Base-by-base conservation (phyloP, 768 basidiomycete species). In the Termitomyces sp. region DNA sequence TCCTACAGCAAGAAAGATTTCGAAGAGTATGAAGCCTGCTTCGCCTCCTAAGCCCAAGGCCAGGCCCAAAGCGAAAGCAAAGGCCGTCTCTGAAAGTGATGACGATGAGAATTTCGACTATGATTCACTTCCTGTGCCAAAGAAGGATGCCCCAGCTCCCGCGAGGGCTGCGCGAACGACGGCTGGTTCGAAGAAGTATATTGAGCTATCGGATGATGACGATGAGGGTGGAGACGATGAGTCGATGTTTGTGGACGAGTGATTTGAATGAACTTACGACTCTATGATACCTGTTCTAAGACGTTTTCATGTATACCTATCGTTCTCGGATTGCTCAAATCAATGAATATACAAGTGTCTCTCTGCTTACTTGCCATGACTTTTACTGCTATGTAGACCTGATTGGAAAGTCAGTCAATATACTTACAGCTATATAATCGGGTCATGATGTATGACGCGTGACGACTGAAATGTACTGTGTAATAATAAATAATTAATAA, bases 21-120 rank as follows among this genome's bases (percentile, higher is more conserved):
- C 84, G 25, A 77, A 78, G 65, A 83, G 72, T 64, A 84, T 82
- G 72, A 83, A 83, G 63, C 76, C 81, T 3, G 83, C 80, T 36
- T 80, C 78, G 32, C 78, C 79, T 27, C 71, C 74, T 1, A 80
- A 79, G 57, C 65, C 72, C 50, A 87, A 83, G 72, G 20, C 53
- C 60, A 85, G 82, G 16, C 52, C 73, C 22, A 76, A 75, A 67
- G 73, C 71, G 61, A 65, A 65, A 33, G 67, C 69, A 60, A 65
- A 65, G 29, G 67, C 68, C 18, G 70, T 69, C 33, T 76, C 78
- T 23, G 76, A 77, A 44, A 78, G 81, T 10, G 80, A 78, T 22
- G 77, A 79, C 27, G 68, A 68, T 38, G 69, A 79, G 32, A 68
- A 67, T n/a, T 67, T 74, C 56, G 77, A 79, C 38, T 79, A 76